phyloP scores from a whole-genome alignment of 2,329 filamentous ascomycete genomes.

The Leptographium radiaticola region DNA sequence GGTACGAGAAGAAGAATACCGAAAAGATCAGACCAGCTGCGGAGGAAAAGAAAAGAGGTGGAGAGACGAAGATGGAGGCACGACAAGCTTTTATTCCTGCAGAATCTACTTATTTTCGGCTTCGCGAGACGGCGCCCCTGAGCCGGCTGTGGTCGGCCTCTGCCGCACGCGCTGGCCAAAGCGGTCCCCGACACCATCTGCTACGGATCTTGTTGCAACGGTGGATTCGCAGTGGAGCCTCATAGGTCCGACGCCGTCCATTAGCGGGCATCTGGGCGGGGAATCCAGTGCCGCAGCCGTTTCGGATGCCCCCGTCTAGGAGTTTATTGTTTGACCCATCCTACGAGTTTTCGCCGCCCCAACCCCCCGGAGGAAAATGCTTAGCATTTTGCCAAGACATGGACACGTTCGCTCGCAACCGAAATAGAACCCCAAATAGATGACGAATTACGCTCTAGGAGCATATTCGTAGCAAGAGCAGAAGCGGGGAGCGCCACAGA shows the following conservation, averaged over 20 bases:
- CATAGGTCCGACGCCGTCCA: neutral
- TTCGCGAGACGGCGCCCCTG: neutral
- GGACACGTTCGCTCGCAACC: no score
- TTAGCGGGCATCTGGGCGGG: neutral
- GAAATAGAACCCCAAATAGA: no score
- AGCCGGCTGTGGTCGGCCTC: neutral
- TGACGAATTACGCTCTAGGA: no score
- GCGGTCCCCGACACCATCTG: conserved; percentile 1
- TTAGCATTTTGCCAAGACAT: no score
- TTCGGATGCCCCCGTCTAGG: neutral
- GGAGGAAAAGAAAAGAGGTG: neutral
- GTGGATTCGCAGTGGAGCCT: neutral
- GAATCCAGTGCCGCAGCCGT: neutral
- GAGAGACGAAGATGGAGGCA: neutral
- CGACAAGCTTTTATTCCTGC: neutral
- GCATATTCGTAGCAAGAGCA: no score
- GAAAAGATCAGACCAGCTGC: neutral
- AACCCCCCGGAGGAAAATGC: no score
- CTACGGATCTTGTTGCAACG: conserved; percentile 3
- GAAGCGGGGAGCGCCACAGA: no score
- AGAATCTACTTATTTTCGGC: neutral
- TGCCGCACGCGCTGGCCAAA: neutral
- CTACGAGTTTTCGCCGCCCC: no score
- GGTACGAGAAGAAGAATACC: neutral
- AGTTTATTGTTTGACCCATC: no score